phyloP scores from a whole-genome alignment of 2,329 filamentous ascomycete species.

The Bipolaris bicolor region DNA sequence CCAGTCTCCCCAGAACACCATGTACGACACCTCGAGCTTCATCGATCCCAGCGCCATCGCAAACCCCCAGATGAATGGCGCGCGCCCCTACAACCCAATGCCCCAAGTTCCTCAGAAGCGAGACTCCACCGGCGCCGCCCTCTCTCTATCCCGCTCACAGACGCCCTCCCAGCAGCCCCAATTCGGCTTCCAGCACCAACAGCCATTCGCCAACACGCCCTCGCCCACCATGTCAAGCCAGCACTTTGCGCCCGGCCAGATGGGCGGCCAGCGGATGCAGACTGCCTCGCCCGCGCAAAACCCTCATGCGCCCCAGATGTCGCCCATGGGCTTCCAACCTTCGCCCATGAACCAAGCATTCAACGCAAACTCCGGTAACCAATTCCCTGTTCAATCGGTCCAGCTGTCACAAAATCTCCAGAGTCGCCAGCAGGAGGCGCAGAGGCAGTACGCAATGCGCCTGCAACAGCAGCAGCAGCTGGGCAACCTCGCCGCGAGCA shows the following conservation, averaged over 20 bases:
- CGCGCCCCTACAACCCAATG: constrained; percentile 78
- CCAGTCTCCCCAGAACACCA: constrained; percentile 45
- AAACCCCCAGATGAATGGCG: constrained; percentile 66
- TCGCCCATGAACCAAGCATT: constrained; percentile 48
- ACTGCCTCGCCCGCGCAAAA: constrained; percentile 94
- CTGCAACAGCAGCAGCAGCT: constrained; percentile 72
- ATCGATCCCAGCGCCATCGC: constrained; percentile 50
- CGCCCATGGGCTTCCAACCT: constrained; percentile 46
- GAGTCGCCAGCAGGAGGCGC: constrained; percentile 64
- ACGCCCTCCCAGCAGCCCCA: constrained; percentile 79
- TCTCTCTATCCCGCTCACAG: constrained; percentile 91
- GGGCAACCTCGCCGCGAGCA: constrained; percentile 48
- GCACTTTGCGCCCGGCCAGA: constrained; percentile 63
- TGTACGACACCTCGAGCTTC: constrained; percentile 47
- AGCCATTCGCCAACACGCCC: constrained; percentile 83
- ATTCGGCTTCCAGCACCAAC: constrained; percentile 69
- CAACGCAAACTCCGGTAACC: constrained; percentile 50
- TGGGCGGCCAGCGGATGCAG: constrained; percentile 71
- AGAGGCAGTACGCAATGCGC: constrained; percentile 85
- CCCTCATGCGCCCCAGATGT: constrained; percentile 54
- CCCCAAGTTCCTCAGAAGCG: constrained; percentile 94
- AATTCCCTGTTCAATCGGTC: constrained; percentile 54
- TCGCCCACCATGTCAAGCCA: constrained; percentile 92
- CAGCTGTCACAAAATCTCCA: constrained; percentile 59
- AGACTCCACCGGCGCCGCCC: constrained; percentile 83